Percentiles rank a stretch among this genome's conserved stretches.
phyloP scores from a whole-genome alignment of 805 yeast species.

The Starmera pachycereana region DNA sequence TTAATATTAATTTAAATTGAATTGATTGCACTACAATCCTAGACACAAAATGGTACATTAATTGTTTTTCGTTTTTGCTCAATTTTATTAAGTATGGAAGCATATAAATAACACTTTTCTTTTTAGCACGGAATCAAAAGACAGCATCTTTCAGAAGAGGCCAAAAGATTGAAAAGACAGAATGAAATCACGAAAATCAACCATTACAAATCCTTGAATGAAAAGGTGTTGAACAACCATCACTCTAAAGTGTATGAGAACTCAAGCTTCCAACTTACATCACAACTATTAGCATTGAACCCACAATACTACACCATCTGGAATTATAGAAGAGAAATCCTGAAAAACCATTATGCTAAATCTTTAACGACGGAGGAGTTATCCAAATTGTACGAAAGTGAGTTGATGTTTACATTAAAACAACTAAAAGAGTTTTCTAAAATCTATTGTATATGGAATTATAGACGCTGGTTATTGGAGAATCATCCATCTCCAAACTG shows the following conservation, averaged over 20 bases:
- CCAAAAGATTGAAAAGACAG: slow-evolving; percentile 36
- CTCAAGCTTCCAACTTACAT: slow-evolving; percentile 41
- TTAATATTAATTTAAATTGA: too few species aligned
- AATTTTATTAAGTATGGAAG: too few species aligned
- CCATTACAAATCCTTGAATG: slow-evolving; percentile 38
- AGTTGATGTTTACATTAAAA: slow-evolving; percentile 48
- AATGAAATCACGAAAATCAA: slow-evolving; percentile 54
- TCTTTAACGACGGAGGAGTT: slow-evolving; percentile 14
- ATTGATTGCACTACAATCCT: too few species aligned
- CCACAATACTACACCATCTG: slow-evolving; percentile 87
- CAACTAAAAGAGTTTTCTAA: slow-evolving; percentile 66
- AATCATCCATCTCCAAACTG: slow-evolving; percentile 46
- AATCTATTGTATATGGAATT: slow-evolving; percentile 96
- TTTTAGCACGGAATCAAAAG: slow-evolving; percentile 68
- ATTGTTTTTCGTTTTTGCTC: too few species aligned
- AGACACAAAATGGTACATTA: neutral
- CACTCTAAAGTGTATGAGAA: slow-evolving; percentile 19
- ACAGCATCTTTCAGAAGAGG: slow-evolving; percentile 44
- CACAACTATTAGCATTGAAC: slow-evolving; percentile 48
- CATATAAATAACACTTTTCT: neutral
- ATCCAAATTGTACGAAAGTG: slow-evolving; percentile 34
- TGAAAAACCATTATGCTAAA: slow-evolving; percentile 18
- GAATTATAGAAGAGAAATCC: slow-evolving; percentile 78
- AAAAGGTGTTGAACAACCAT: slow-evolving; percentile 29
- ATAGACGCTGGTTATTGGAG: slow-evolving; percentile 72